Percentiles rank a stretch among this genome's conserved stretches.
Conservation (phyloP, 345 rosid species). For the Lumnitzera racemosa region DNA sequence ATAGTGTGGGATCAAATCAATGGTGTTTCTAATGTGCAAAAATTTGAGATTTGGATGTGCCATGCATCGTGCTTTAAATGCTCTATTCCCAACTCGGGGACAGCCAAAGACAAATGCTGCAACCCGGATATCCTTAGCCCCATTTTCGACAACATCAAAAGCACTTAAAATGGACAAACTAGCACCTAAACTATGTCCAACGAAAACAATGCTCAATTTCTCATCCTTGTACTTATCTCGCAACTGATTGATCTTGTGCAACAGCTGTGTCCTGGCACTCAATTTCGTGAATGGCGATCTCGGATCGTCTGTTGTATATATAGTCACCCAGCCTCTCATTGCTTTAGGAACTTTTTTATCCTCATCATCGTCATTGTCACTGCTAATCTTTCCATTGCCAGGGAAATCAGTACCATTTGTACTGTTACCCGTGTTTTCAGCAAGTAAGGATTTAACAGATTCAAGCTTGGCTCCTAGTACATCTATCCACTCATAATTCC, state of each 20-base stretch:
- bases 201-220: conserved; percentile 44
- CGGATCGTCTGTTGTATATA: conserved; percentile 55
- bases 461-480: conserved; percentile 52
- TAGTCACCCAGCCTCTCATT: conserved; percentile 78
- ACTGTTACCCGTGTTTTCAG: no score
- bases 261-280: conserved; percentile 53
- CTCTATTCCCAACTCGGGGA: conserved; percentile 72
- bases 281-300: conserved; percentile 49
- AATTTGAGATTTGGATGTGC: conserved; percentile 43
- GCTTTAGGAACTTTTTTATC: conserved; percentile 37
- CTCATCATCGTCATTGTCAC: conserved; percentile 23
- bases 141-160: conserved; percentile 67
- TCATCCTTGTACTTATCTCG: conserved; percentile 44
- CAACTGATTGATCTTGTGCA: conserved; percentile 44
- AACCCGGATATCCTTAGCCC: conserved; percentile 43
- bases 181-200: conserved; percentile 89
- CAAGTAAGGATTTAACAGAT: conserved; percentile 41
- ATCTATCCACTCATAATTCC: conserved; percentile 79
- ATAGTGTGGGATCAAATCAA: conserved; percentile 65
- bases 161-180: conserved; percentile 56
- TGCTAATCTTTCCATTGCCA: no score
- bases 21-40: conserved; percentile 54
- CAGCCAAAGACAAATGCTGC: conserved; percentile 69
- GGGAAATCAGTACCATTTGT: no score
- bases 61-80: conserved; percentile 37